A percentile compares a stretch with the other conserved stretches of the same genome.
Evolutionary conservation across 192 early-diverging fungal species (phyloP).

Genomic region (Oehlia diaphana): DNA sequence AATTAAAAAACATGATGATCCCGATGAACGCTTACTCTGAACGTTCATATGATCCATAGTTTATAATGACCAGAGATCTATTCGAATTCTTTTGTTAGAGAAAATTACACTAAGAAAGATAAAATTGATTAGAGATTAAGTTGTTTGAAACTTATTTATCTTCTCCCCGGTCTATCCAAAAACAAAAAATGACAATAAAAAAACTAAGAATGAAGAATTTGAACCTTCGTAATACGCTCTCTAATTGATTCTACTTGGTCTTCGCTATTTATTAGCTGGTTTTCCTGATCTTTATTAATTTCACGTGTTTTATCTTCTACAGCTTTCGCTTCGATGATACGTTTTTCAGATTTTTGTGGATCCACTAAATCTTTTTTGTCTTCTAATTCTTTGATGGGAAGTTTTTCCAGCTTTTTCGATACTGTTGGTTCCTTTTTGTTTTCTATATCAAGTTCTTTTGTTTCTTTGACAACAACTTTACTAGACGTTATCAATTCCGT

Average conservation of each 20-base stretch:
- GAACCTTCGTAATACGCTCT: slow-evolving; percentile 11
- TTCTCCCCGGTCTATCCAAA: neutral
- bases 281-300: neutral
- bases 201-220: neutral
- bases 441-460: neutral
- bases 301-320: neutral
- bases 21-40: slow-evolving; percentile 4
- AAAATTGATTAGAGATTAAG: neutral
- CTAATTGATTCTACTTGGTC: neutral
- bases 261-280: neutral
- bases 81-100: slow-evolving; percentile 2
- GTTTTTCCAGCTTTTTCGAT: neutral
- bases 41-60: slow-evolving; percentile 7
- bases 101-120: slow-evolving; percentile 5
- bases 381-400: neutral
- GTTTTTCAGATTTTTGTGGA: neutral
- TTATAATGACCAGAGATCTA: neutral
- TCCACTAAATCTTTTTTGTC: neutral
- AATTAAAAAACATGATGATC: neutral
- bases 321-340: neutral
- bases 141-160: neutral
- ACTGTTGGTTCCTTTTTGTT: neutral
- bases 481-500: slow-evolving; percentile 30
- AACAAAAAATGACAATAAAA: neutral
- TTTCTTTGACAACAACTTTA: too few species aligned